A percentile compares a stretch with the other conserved stretches of the same genome.
Evolutionary conservation across 2,329 filamentous ascomycete species (phyloP).

Genomic region (Phoma sp.): DNA sequence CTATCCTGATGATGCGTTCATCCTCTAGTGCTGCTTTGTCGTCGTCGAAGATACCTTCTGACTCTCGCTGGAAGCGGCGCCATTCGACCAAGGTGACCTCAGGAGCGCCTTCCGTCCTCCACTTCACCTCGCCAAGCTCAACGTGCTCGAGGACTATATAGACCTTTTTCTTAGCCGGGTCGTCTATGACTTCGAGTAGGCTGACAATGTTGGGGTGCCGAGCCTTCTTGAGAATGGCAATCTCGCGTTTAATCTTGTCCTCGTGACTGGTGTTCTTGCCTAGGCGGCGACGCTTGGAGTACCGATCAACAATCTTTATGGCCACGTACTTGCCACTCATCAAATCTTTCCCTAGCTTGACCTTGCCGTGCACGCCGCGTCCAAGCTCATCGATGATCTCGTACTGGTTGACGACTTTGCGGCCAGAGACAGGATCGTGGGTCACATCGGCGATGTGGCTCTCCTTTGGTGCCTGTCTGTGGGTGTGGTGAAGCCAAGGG

Average conservation of each 20-base stretch:
- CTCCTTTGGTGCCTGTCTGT: slow-evolving; percentile 60
- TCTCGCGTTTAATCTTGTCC: slow-evolving; percentile 91
- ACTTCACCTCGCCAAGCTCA: slow-evolving; percentile 90
- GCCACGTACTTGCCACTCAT: slow-evolving; percentile 81
- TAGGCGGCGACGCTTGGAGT: slow-evolving; percentile 91
- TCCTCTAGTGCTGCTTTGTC: slow-evolving; percentile 54
- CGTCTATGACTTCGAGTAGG: slow-evolving; percentile 95
- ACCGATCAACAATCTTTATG: slow-evolving; percentile 98
- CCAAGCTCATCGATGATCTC: slow-evolving; percentile 96
- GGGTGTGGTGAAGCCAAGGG: slow-evolving; percentile 59
- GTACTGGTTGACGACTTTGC: slow-evolving; percentile 97
- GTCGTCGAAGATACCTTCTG: slow-evolving; percentile 56
- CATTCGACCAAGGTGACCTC: slow-evolving; percentile 86
- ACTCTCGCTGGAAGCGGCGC: slow-evolving; percentile 77
- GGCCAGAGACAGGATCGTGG: slow-evolving; percentile 84
- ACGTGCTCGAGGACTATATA: slow-evolving; percentile 98
- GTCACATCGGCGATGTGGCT: slow-evolving; percentile 93
- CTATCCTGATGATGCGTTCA: slow-evolving; percentile 49
- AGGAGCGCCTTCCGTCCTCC: slow-evolving; percentile 86
- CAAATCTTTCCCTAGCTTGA: slow-evolving; percentile 88
- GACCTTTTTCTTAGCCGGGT: slow-evolving; percentile 94
- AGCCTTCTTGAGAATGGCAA: slow-evolving; percentile 98
- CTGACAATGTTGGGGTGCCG: slow-evolving; percentile 97
- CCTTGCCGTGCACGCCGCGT: slow-evolving; percentile 94
- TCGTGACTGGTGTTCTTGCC: slow-evolving; percentile 75